Base-by-base conservation (phyloP, 2,329 filamentous ascomycete genomes). In the Didymella segeticola region DNA sequence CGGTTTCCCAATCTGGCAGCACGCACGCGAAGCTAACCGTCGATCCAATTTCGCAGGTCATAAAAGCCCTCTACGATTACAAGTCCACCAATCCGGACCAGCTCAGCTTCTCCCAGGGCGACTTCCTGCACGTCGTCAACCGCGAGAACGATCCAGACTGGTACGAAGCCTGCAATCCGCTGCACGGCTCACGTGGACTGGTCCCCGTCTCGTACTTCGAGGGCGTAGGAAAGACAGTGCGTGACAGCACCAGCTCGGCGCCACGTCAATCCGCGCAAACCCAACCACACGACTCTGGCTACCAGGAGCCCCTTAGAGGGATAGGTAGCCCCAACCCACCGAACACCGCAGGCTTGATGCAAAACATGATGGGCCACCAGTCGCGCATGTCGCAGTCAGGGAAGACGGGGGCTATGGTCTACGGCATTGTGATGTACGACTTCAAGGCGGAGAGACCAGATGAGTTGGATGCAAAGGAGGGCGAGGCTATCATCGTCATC, bases 91-190 rank as follows among this genome's bases (percentile, higher is more conserved):
- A 79, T 46, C 89, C 93, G 73, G 88, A 61, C 53, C 72, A 76
- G 39, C 82, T 99, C 68, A 89, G 89, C 73, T 99, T 99, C 78
- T 91, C 88, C 62, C 90, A 91, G 73, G 95, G 95, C 70, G 95
- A 99, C 75, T 99, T 98, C 77, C 95, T 99, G 75, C 93, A 98
- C 80, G 95, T 99, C 61, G 93, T 98, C 75, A 91, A 90, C 69
- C 89, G 93, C 75, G 95, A 98, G 79, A 89, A 97, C 81, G 93
- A 98, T 74, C 79, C 81, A 33, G 91, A 97, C 73, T 99, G 95
- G 93, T 99, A 97, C 82, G 95, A 98, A 78, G 95, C 93, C 50
- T 98, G 92, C 82, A 99, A 99, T 73, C 95, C 95, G 56, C 82
- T 96, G 62, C 91, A 90, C 69, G 89, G 89, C 77, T 91, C 91